phyloP scores from a whole-genome alignment of 169 alveolate genomes.

The Plasmodium ovale region DNA sequence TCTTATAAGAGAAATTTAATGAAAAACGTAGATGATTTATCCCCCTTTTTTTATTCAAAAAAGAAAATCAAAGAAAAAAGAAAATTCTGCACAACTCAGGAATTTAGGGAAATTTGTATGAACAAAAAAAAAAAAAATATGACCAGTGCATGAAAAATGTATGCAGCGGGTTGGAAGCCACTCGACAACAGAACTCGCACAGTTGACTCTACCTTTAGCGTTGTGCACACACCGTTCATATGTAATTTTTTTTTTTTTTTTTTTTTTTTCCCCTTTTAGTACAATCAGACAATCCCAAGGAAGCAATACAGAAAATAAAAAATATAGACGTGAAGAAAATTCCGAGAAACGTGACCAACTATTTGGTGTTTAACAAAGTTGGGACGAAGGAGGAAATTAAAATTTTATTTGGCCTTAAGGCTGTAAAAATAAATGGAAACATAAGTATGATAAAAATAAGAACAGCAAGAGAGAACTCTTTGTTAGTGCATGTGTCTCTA shows the following conservation, averaged over 20 bases:
- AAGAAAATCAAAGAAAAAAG: slow-evolving; percentile 35
- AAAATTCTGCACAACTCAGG: slow-evolving; percentile 55
- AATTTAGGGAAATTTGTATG: slow-evolving; percentile 42
- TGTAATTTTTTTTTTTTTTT: background rate
- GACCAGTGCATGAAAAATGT: background rate
- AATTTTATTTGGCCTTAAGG: slow-evolving; percentile 74
- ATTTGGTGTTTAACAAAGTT: slow-evolving; percentile 52
- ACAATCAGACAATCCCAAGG: slow-evolving; percentile 42
- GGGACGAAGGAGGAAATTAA: slow-evolving; percentile 67
- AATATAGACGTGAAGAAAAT: slow-evolving; percentile 29
- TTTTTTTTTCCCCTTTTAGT: slow-evolving; percentile 2
- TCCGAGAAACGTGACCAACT: slow-evolving; percentile 63
- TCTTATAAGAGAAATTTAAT: slow-evolving; percentile 48
- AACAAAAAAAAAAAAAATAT: background rate
- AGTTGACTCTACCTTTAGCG: too few species aligned
- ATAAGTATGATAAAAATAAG: slow-evolving; percentile 8
- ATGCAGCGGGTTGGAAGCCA: background rate
- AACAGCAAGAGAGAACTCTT: background rate
- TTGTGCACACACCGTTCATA: too few species aligned
- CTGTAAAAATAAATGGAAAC: slow-evolving; percentile 74
- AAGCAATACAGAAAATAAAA: slow-evolving; percentile 49
- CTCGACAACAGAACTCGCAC: background rate
- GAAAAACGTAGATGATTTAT: slow-evolving; percentile 57
- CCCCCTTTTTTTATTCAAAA: slow-evolving; percentile 71
- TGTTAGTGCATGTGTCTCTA: background rate